Conservation (phyloP, 106 monocot genomes). For the Apostasia shenzhenica region DNA sequence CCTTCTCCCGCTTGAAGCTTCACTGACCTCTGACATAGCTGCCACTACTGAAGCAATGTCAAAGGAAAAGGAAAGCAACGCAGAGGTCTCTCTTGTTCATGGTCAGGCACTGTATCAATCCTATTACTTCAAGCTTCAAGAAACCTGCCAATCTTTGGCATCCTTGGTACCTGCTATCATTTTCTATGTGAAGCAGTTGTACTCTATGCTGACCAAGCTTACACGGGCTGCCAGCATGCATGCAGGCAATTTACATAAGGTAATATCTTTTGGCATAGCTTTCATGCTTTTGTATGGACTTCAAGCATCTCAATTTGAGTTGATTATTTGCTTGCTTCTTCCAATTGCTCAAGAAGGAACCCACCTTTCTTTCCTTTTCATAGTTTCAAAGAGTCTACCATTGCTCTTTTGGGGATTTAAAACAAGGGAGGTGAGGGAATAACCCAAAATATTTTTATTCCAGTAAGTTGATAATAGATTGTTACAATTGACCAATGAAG, state of each 20-base stretch:
- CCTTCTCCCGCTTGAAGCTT: constrained; percentile 82
- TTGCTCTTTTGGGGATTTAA: too few species aligned
- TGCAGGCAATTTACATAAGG: constrained; percentile 94
- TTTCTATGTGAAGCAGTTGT: constrained; percentile 44
- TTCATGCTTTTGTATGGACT: too few species aligned
- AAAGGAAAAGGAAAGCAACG: constrained; percentile 42
- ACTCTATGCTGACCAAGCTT: constrained; percentile 71
- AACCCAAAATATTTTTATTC: too few species aligned
- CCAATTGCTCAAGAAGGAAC: too few species aligned
- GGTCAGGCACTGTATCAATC: constrained; percentile 80
- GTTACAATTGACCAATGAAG: too few species aligned
- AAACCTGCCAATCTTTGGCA: constrained; percentile 53
- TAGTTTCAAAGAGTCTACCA: too few species aligned
- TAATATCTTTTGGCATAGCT: constrained; percentile 8
- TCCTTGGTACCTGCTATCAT: constrained; percentile 58
- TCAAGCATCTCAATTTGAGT: too few species aligned
- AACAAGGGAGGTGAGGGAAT: too few species aligned
- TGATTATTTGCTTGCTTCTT: too few species aligned
- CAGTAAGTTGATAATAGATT: too few species aligned
- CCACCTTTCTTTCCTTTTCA: too few species aligned
- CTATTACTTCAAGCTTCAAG: constrained; percentile 52
- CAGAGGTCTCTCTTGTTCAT: constrained; percentile 40
- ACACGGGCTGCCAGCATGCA: constrained; percentile 64
- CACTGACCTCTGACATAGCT: constrained; percentile 54
- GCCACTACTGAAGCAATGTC: constrained; percentile 40